Base-by-base conservation (phyloP, 2,329 filamentous ascomycete genomes). In the Venturia carpophila region DNA sequence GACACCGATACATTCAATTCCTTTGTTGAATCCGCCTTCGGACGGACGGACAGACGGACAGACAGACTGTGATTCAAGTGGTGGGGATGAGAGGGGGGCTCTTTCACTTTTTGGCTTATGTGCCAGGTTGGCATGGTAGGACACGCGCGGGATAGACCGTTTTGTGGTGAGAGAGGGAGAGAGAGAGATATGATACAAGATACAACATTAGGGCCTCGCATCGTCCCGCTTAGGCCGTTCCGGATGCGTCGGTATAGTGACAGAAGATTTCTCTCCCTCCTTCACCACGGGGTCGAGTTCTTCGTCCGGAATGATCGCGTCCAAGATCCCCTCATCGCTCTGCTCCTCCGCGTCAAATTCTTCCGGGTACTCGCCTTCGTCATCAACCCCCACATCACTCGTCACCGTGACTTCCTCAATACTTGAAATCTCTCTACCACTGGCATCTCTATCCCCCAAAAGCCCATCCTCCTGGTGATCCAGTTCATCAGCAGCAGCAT, bases 351-450 rank as follows among this genome's bases (percentile, higher is more conserved):
- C 21, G 7, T 62, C 60, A 5, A 30, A 1, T 27, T 62, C 60
- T 19, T 62, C 60, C 5, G 30, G 55, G 24, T 60, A 34, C 13
- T 34, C 19, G 3, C 39, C 49, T 55, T 55, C 49, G 17, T 55
- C 27, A 11, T 55, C 49, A 41, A 9, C 19, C 0, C 43, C n/a
- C 15, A 24, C 39, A 42, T 41, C 39, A 41, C n/a, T n/a, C 37
- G 21, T 47, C 60, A 39, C 60, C n/a, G 52, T 58, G 30, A 19
- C 52, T 15, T 58, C 52, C 52, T 58, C 30, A 11, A 58, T 34
- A 58, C 52, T 17, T 6, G 27, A 19, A 15, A 1, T 30, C 52
- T 37, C 52, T 5, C 15, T 2, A 11, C n/a, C n/a, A n/a, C n/a
- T n/a, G n/a, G 11, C 52, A 34, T 39, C 27, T 21, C 10, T 21